Evolutionary conservation across 2,329 filamentous ascomycete genomes (phyloP), one percentile per base, ranked within the genome.

Genomic region (Tricladium varicosporioides): DNA sequence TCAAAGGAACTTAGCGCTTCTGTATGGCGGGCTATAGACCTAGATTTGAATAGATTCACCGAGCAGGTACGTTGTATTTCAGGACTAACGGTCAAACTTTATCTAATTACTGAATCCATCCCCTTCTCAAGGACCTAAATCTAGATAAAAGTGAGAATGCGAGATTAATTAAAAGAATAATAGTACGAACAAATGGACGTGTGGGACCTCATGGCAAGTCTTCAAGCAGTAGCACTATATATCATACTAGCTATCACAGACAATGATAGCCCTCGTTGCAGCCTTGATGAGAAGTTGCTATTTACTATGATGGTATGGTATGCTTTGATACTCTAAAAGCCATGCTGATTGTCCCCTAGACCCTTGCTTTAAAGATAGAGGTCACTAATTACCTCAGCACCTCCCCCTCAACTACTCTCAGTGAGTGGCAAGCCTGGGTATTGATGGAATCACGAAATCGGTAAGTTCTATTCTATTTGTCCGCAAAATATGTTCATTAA

Each of bases 171-270:
- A 27, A 27, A 27, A 7, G 22, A 27, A 32, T 18, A 11, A 2
- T 19, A 54, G 51, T 36, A 33, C 36, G 5, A 14, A 10, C n/a
- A 10, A 19, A 47, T 54, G 47, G 18, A 47, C n/a, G 9, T 32
- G 2, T 40, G 43, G 43, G 46, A 5, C 16, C 43, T 54, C 2
- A 36, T 54, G 19, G 18, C 51, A 15, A 14, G 42, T 27, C 43
- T 54, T 40, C 51, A 54, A 54, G 51, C 51, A n/a, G 18, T 54
- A 36, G 18, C 42, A 40, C 19, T 54, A 7, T 54, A 54, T 31
- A 54, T 54, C 9, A n/a, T 54, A 9, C 19, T 54, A 18, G 51
- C 44, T 14, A 48, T 18, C 22, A 19, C 47, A n/a, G 51, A 54
- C 18, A 43, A 33, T 3, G 44, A 54, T 54, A 8, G n/a, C 16